Evolutionary conservation across 1,284 basidiomycete genomes (phyloP), one percentile per base, ranked within the genome.

Genomic region (Lignosus rhinocerotis): DNA sequence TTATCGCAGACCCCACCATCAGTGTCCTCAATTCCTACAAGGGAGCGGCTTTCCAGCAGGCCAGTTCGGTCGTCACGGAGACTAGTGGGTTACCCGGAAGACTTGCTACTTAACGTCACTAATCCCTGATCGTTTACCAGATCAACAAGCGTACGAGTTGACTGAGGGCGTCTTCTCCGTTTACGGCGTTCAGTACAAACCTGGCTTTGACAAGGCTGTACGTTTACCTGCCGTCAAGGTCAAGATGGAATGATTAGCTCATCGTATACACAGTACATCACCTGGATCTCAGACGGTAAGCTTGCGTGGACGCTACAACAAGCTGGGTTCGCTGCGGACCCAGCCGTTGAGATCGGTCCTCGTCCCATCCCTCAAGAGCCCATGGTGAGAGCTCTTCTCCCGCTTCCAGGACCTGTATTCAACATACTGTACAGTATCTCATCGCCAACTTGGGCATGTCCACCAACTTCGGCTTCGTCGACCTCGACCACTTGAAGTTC

Each of bases 401-500:
- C 25, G 25, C 14, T 17, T 8, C 11, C 14, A 30, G 14, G 17
- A 12, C 31, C 3, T 19, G 7, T 30, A 8, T 10, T 25, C 14
- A 50, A 16, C 88, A 66, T 92, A 93, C 63, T 30, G n/a, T 41
- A 2, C 55, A 88, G 85, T 88, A 93, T 71, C 79, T 96, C 67
- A 84, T 96, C 64, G 75, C 83, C 58, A 93, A 94, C 70, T 75
- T 96, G 67, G 93, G 92, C 52, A 87, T 96, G 72, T 94, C 92
- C 2, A 74, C 76, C 21, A 90, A 91, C 68, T 94, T 96, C 66
- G 88, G 87, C 43, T 64, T 70, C 14, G 85, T 93, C 45, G 83
- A 93, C 69, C 76, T 88, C 45, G 73, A 80, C 3, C 75, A 88
- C 51, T 76, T 94, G 34, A 72, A 70, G 6, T 93, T 91, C 75